Evolutionary conservation across 805 yeast genomes (phyloP).

Genomic region (Blastobotrys mokoenaii): DNA sequence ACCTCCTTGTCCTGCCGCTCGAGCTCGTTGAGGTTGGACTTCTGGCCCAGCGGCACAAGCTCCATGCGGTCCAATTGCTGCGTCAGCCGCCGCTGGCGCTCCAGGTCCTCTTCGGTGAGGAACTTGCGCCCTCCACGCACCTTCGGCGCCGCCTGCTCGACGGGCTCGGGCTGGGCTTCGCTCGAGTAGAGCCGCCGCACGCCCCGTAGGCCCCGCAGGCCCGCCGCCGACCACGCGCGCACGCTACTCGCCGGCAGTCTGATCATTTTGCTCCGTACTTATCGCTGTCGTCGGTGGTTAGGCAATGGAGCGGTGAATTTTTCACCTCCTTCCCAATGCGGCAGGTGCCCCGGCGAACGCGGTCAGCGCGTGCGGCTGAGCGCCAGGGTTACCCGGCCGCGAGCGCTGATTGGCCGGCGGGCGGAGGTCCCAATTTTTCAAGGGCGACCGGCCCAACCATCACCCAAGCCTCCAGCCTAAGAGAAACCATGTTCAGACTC

Average conservation of each 20-base stretch:
- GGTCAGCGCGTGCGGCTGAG: no score
- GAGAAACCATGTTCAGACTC: not conserved
- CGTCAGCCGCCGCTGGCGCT: conserved; percentile 4
- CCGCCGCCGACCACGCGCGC: no score
- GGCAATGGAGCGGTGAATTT: no score
- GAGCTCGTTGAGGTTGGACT: conserved; percentile 46
- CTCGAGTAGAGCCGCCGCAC: not conserved
- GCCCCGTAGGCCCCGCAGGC: not conserved
- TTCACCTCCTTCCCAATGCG: no score
- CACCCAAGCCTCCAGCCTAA: not conserved
- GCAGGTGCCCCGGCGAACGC: no score
- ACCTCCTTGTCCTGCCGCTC: conserved; percentile 72
- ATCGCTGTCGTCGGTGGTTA: no score
- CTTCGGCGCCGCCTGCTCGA: not conserved
- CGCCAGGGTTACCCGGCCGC: no score
- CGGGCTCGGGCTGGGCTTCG: not conserved
- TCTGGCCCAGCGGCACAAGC: conserved; percentile 19
- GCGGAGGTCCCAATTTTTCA: no score
- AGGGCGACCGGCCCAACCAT: not conserved
- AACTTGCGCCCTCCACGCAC: conserved; percentile 1
- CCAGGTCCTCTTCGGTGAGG: not conserved
- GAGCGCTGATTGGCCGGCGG: no score
- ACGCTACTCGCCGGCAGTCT: no score
- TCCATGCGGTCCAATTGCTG: conserved; percentile 11
- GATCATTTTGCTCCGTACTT: no score